phyloP scores from a whole-genome alignment of 257 asterid genomes.

The Thymus mandschuricus region DNA sequence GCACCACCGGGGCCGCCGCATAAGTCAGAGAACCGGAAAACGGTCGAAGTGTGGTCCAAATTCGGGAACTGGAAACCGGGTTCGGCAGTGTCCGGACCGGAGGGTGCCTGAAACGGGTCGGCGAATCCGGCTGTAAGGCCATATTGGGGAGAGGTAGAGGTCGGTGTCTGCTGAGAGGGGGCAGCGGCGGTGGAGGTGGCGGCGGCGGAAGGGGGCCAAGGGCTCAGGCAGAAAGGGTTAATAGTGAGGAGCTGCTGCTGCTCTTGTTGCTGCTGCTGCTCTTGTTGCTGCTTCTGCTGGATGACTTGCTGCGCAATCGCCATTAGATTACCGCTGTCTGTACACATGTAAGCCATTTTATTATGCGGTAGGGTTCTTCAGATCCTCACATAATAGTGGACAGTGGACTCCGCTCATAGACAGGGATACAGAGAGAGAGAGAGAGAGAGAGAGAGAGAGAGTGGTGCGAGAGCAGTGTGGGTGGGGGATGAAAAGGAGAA shows the following conservation, averaged over 20 bases:
- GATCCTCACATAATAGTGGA: slow-evolving; percentile 32
- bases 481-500: background rate
- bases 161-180: slow-evolving; percentile 31
- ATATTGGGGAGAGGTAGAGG: slow-evolving; percentile 45
- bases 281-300: slow-evolving; percentile 91
- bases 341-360: slow-evolving; percentile 89
- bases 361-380: background rate
- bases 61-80: slow-evolving; percentile 73
- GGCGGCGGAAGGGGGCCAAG: slow-evolving; percentile 47
- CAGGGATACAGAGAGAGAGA: background rate
- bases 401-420: slow-evolving; percentile 2
- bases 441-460: background rate
- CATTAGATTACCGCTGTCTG: slow-evolving; percentile 98
- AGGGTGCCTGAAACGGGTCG: slow-evolving; percentile 78
- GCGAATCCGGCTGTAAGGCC: slow-evolving; percentile 51
- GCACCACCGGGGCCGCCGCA: slow-evolving; percentile 63
- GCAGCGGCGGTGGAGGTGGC: slow-evolving; percentile 30
- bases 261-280: slow-evolving; percentile 63
- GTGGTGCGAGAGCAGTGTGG: background rate
- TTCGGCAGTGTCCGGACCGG: slow-evolving; percentile 50
- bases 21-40: slow-evolving; percentile 65
- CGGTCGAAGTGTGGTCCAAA: slow-evolving; percentile 57
- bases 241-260: slow-evolving; percentile 60
- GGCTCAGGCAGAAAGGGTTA: slow-evolving; percentile 58
- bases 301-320: slow-evolving; percentile 98